Conservation (phyloP, 441 rosid genomes). For the Viola pubescens region DNA sequence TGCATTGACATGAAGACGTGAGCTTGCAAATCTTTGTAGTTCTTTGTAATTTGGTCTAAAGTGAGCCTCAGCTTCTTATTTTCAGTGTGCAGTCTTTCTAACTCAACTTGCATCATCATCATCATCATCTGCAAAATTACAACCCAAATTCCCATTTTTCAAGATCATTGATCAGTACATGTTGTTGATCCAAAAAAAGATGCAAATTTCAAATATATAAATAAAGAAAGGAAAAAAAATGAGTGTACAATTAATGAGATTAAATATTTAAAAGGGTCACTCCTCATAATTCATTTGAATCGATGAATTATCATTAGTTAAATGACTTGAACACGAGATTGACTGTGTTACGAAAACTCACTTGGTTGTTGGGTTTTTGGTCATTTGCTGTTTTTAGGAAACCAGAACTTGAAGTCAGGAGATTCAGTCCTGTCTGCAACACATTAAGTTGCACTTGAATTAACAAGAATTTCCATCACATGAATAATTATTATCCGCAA, state of each 20-base stretch:
- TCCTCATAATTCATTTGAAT: no score
- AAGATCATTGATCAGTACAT: neutral
- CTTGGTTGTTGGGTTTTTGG: conserved; percentile 34
- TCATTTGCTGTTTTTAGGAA: conserved; percentile 20
- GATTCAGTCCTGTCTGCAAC: conserved; percentile 48
- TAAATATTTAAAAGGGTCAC: neutral
- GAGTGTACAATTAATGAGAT: neutral
- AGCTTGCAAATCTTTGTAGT: conserved; percentile 47
- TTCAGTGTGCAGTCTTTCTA: conserved; percentile 56
- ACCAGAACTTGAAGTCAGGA: conserved; percentile 35
- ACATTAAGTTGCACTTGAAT: conserved; percentile 2
- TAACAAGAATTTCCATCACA: conserved; percentile 2
- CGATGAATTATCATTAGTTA: neutral
- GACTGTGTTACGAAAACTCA: conserved; percentile 25
- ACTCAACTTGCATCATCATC: conserved; percentile 34
- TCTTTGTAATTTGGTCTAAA: conserved; percentile 49
- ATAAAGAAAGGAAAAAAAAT: neutral
- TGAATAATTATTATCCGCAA: no score
- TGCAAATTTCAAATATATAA: neutral
- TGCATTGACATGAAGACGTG: conserved; percentile 55
- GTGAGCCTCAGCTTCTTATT: conserved; percentile 45
- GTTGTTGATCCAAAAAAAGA: neutral
- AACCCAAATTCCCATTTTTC: neutral
- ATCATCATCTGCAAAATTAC: conserved; percentile 31
- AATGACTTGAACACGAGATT: no score